A percentile compares a stretch with the other conserved stretches of the same genome.
Evolutionary conservation across 176 grass and related monocot genomes (phyloP).

Genomic region (Rhipidocladum racemiflorum): DNA sequence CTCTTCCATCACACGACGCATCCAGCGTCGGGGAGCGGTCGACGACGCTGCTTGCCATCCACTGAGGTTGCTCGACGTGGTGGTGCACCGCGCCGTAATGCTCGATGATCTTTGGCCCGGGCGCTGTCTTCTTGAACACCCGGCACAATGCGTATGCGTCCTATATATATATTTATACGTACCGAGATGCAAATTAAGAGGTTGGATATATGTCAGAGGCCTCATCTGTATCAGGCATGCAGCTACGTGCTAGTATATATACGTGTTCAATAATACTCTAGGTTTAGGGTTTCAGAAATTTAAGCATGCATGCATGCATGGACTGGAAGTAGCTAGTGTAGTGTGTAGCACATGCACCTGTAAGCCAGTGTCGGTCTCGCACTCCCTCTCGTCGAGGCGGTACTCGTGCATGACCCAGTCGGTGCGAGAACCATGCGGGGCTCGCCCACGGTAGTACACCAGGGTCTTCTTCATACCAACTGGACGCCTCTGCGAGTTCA

Average conservation of each 20-base stretch:
- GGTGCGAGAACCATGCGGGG: constrained; percentile 87
- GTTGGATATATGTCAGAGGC: neutral
- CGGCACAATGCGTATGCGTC: constrained; percentile 91
- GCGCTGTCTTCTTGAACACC: constrained; percentile 89
- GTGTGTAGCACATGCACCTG: too few species aligned
- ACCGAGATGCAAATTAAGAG: constrained; percentile 5
- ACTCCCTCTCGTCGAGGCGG: constrained; percentile 92
- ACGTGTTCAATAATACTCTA: neutral
- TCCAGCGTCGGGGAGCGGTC: constrained; percentile 59
- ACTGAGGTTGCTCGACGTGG: constrained; percentile 47
- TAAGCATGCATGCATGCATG: neutral
- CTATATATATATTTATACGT: constrained; percentile 48
- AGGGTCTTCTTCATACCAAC: constrained; percentile 97
- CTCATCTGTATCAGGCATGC: neutral
- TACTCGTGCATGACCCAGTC: constrained; percentile 99
- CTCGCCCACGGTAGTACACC: constrained; percentile 91
- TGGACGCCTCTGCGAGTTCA: constrained; percentile 67
- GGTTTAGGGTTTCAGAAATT: neutral
- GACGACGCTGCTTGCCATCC: constrained; percentile 38
- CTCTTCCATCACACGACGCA: constrained; percentile 63
- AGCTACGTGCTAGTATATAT: neutral
- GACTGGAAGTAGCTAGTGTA: neutral
- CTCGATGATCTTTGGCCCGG: constrained; percentile 78
- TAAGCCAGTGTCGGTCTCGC: constrained; percentile 69
- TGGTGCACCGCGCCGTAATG: constrained; percentile 57